Conservation (phyloP, 2,329 filamentous ascomycete genomes). For the Colletotrichum abscissum region DNA sequence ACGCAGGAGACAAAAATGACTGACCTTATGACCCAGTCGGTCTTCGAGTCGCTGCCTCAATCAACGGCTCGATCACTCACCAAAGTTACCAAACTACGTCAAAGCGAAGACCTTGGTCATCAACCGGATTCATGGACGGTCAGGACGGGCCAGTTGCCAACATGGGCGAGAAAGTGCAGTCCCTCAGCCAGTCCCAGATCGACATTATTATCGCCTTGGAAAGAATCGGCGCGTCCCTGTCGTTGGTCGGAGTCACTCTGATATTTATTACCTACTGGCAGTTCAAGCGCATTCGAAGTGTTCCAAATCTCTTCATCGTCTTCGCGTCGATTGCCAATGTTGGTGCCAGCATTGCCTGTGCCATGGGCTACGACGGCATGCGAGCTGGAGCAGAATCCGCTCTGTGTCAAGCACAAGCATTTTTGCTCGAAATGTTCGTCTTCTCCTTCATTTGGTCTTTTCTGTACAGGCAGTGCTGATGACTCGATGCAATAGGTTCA, state of each 20-base stretch:
- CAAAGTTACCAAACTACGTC: background rate
- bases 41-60: background rate
- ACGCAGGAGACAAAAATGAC: background rate
- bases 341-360: constrained; percentile 71
- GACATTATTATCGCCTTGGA: constrained; percentile 60
- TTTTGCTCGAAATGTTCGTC: constrained; percentile 75
- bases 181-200: constrained; percentile 49
- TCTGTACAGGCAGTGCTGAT: background rate
- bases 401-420: constrained; percentile 71
- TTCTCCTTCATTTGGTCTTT: background rate
- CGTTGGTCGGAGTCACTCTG: constrained; percentile 60
- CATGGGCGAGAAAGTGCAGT: background rate
- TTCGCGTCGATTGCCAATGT: constrained; percentile 71
- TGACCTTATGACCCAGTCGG: background rate
- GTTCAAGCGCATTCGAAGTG: constrained; percentile 64
- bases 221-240: constrained; percentile 64
- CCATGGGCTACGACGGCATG: constrained; percentile 77
- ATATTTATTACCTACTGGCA: constrained; percentile 64
- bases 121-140: background rate
- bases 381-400: constrained; percentile 60
- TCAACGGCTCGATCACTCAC: background rate
- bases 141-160: background rate
- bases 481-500: constrained; percentile 67
- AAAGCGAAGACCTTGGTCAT: background rate
- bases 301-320: constrained; percentile 71